phyloP scores from a whole-genome alignment of 257 asterid species.

The Jacaranda copaia region DNA sequence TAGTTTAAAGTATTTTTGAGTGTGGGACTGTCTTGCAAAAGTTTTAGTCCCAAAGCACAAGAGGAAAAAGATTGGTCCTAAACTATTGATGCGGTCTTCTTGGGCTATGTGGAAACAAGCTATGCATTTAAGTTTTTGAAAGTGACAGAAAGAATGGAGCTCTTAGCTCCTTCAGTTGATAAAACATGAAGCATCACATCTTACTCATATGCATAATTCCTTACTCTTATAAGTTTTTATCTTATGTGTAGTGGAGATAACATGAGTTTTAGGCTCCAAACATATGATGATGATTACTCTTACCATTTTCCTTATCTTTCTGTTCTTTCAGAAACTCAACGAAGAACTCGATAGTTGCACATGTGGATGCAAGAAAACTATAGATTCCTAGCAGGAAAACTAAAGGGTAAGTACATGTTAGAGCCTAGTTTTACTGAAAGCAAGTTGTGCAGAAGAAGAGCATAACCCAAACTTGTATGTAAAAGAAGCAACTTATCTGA shows the following conservation, averaged over 20 bases:
- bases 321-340: constrained; percentile 61
- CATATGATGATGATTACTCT: neutral
- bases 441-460: neutral
- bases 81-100: no score
- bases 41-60: no score
- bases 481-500: constrained; percentile 33
- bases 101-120: no score
- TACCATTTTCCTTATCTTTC: neutral
- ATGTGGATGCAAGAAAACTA: constrained; percentile 71
- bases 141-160: no score
- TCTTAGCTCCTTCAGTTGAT: neutral
- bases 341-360: constrained; percentile 73
- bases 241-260: neutral
- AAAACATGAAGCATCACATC: neutral
- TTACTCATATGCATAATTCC: neutral
- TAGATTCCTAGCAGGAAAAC: constrained; percentile 31
- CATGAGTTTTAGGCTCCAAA: neutral
- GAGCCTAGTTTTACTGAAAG: neutral
- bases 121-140: no score
- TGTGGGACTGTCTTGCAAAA: no score
- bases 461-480: constrained; percentile 36
- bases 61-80: no score
- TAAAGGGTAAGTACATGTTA: neutral
- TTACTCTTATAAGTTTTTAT: neutral
- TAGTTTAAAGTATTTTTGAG: no score